Conservation (phyloP, 257 asterid genomes). For the Echites panduratus region DNA sequence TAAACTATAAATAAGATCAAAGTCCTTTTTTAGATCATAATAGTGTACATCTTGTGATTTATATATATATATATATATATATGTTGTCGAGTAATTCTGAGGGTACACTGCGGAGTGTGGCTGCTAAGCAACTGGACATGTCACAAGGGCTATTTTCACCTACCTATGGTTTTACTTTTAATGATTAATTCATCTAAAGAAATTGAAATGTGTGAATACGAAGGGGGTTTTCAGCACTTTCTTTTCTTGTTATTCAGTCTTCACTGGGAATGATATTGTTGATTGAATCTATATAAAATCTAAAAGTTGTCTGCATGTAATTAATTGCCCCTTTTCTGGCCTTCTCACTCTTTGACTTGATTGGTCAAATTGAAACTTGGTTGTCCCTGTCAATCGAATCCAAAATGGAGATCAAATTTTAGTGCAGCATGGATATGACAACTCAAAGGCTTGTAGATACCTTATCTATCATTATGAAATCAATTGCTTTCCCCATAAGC, state of each 20-base stretch:
- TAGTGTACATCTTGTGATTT: too few relatives aligned
- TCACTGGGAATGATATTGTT: background rate
- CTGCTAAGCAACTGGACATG: too few relatives aligned
- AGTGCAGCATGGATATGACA: background rate
- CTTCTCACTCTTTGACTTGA: background rate
- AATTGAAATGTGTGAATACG: background rate
- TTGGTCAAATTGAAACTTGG: slow-evolving; percentile 14
- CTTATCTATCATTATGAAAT: background rate
- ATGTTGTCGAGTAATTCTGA: too few relatives aligned
- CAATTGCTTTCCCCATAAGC: background rate
- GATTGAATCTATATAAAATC: background rate
- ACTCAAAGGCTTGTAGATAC: background rate
- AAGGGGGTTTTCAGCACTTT: background rate
- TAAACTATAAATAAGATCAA: too few relatives aligned
- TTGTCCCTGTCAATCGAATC: slow-evolving; percentile 6
- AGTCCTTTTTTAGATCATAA: too few relatives aligned
- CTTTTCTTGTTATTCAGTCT: background rate
- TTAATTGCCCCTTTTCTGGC: background rate
- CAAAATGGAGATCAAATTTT: background rate
- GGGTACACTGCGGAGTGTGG: too few relatives aligned
- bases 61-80: too few relatives aligned
- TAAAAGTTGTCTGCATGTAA: background rate
- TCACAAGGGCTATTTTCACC: background rate
- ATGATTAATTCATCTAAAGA: background rate
- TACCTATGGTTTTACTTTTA: background rate